A percentile compares a stretch with the other conserved stretches of the same genome.
Evolutionary conservation across 345 rosid species (phyloP).

Genomic region (Moringa oleifera): DNA sequence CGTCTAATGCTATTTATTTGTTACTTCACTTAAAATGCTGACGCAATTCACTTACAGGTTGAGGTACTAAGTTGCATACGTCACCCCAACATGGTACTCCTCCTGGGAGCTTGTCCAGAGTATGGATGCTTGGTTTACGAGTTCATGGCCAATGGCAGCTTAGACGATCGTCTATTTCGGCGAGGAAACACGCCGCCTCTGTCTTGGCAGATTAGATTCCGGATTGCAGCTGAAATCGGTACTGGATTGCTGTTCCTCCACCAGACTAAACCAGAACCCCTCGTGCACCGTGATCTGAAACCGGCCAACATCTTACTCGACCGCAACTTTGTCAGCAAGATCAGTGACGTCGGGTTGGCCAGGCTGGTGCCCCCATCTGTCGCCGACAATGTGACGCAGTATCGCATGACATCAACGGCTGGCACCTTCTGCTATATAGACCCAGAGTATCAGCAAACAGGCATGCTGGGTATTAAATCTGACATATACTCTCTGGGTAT

Average conservation of each 20-base stretch:
- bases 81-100: constrained; percentile 90
- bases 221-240: constrained; percentile 78
- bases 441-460: constrained; percentile 92
- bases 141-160: constrained; percentile 85
- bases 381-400: constrained; percentile 72
- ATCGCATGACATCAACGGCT: constrained; percentile 80
- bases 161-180: constrained; percentile 72
- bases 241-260: constrained; percentile 75
- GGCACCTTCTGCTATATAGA: constrained; percentile 94
- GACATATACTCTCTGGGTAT: constrained; percentile 81
- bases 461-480: constrained; percentile 81
- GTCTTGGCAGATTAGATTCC: constrained; percentile 81
- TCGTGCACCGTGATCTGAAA: constrained; percentile 84
- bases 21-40: neutral
- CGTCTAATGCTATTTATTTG: constrained; percentile 7
- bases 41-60: constrained; percentile 36
- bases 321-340: constrained; percentile 82
- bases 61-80: constrained; percentile 84
- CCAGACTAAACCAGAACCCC: constrained; percentile 88
- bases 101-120: constrained; percentile 88
- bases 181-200: constrained; percentile 56
- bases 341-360: constrained; percentile 85
- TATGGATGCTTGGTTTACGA: constrained; percentile 91
- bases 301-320: constrained; percentile 85
- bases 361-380: constrained; percentile 85